These are phyloP conservation scores for Plasmodium inui DNA, from an alignment of 169 alveolate species.

Conservation along the genomic window DNA sequence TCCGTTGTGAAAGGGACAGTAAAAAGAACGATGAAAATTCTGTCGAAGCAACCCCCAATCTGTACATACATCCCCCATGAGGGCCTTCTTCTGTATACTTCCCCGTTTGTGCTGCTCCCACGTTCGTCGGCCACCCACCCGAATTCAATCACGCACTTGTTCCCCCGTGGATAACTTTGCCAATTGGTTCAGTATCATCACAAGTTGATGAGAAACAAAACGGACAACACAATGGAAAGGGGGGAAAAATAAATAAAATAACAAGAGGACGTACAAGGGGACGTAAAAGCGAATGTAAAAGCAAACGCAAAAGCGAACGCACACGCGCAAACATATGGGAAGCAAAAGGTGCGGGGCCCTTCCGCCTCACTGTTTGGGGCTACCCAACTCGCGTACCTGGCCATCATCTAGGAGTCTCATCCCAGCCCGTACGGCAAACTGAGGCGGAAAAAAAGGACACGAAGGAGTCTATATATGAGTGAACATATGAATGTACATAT, in stretches of 20 bases:
- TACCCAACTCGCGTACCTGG: not conserved
- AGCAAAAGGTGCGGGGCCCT: not conserved
- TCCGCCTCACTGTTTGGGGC: not conserved
- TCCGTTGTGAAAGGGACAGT: no score
- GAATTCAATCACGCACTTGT: not conserved
- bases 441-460: not conserved
- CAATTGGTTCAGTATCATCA: not conserved
- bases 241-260: no score
- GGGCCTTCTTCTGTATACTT: no score
- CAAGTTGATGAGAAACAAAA: not conserved
- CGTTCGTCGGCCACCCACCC: not conserved
- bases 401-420: conserved; percentile 10
- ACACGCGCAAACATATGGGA: not conserved
- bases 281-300: no score
- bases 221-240: not conserved
- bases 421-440: conserved; percentile 22
- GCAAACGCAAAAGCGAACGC: no score
- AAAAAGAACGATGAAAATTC: not conserved
- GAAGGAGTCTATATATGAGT: not conserved
- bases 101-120: no score
- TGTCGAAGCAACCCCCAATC: not conserved
- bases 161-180: not conserved
- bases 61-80: not conserved
- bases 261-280: not conserved
- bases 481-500: not conserved